Conservation (phyloP, 257 asterid species). For the Capsicum baccatum region DNA sequence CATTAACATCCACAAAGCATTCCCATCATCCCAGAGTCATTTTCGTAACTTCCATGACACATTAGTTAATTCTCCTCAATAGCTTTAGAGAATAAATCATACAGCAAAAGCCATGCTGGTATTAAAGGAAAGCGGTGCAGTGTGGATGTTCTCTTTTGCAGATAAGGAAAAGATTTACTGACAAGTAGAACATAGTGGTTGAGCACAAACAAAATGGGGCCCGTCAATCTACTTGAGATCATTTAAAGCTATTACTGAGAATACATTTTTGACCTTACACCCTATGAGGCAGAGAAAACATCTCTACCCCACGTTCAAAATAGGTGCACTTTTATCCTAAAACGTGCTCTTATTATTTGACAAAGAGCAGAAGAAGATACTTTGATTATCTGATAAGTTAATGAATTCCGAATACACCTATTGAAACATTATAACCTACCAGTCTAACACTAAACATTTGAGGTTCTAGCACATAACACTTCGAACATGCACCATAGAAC, state of each 20-base stretch:
- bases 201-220: no score
- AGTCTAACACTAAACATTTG: not conserved
- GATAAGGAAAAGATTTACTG: no score
- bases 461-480: not conserved
- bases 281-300: not conserved
- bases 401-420: not conserved
- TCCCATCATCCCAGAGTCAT: no score
- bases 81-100: no score
- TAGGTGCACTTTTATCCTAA: not conserved
- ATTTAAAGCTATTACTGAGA: not conserved
- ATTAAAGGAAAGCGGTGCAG: no score
- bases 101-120: no score
- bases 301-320: not conserved
- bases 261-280: not conserved
- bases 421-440: not conserved
- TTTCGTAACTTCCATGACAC: no score
- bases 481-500: not conserved
- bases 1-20: no score
- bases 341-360: not conserved
- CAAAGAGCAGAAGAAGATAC: not conserved
- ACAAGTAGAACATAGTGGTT: no score
- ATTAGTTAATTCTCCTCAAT: no score
- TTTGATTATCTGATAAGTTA: conserved; percentile 1
- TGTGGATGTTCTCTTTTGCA: no score
- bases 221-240: no score